Conservation (phyloP, 371 early-diverging fungal species). For the Mortierella sp. region DNA sequence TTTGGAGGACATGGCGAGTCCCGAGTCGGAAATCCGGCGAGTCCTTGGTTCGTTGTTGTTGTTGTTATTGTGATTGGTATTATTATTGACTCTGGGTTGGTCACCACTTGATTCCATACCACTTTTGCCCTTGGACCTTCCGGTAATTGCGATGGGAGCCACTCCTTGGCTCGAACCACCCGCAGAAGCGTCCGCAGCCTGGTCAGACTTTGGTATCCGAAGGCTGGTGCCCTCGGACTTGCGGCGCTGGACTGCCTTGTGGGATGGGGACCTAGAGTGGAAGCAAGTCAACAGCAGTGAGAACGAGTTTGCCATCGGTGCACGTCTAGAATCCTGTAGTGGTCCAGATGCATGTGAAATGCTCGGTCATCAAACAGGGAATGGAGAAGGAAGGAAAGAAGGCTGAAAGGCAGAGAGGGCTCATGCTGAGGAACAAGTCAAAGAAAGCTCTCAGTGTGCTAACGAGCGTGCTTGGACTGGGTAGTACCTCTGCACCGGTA, state of each 20-base stretch:
- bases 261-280: slow-evolving; percentile 11
- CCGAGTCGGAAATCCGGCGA: slow-evolving; percentile 47
- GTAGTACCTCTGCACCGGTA: no score
- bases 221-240: slow-evolving; percentile 42
- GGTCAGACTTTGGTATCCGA: slow-evolving; percentile 25
- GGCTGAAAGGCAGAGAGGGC: no score
- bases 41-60: slow-evolving; percentile 44
- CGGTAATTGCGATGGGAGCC: slow-evolving; percentile 11
- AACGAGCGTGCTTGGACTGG: no score
- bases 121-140: slow-evolving; percentile 15
- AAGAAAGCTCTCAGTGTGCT: no score
- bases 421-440: no score
- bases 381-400: no score
- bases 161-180: slow-evolving; percentile 14
- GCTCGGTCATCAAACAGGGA: no score
- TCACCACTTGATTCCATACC: slow-evolving; percentile 36
- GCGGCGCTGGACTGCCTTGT: slow-evolving; percentile 32
- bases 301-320: no score
- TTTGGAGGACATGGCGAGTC: slow-evolving; percentile 28
- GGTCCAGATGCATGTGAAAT: no score
- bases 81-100: slow-evolving; percentile 35
- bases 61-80: no score
- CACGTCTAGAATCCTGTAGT: no score
- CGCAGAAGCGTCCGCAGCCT: slow-evolving; percentile 8
- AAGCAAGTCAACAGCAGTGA: no score